A percentile compares a stretch with the other conserved stretches of the same genome.
Evolutionary conservation across 2,329 filamentous ascomycete species (phyloP).

Genomic region (Ophiostoma sp.): DNA sequence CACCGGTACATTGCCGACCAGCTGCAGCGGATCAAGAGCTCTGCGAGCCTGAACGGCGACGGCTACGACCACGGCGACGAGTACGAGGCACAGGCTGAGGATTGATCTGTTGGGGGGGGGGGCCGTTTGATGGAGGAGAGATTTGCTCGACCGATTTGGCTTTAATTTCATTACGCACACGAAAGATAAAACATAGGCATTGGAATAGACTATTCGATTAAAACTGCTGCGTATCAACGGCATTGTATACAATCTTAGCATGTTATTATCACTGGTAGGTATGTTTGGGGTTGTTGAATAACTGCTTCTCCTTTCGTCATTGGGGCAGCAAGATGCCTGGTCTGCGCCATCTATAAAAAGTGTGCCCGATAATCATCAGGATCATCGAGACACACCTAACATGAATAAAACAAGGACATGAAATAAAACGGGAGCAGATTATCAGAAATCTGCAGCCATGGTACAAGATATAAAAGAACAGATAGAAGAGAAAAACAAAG

Average conservation of each 20-base stretch:
- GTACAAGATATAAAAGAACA: slow-evolving; percentile 8
- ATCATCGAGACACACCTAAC: neutral
- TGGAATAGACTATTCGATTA: neutral
- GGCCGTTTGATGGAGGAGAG: too few species aligned
- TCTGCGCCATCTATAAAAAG: neutral
- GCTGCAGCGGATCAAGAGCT: slow-evolving; percentile 64
- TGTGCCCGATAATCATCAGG: neutral
- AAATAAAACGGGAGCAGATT: neutral
- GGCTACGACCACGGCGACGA: slow-evolving; percentile 46
- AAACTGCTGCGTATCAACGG: neutral
- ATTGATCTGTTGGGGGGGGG: neutral
- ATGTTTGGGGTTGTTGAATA: neutral
- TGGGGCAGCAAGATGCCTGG: neutral
- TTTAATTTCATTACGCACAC: neutral
- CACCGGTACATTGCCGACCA: slow-evolving; percentile 78
- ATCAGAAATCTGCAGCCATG: neutral
- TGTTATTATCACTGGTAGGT: too few species aligned
- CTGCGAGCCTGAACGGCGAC: slow-evolving; percentile 34
- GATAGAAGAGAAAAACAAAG: slow-evolving; percentile 20
- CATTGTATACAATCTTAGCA: neutral
- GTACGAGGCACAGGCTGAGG: slow-evolving; percentile 39
- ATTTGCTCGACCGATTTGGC: neutral
- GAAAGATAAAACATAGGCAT: neutral
- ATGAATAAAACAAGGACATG: neutral
- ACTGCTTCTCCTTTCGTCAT: neutral